Evolutionary conservation across 305 asterid genomes (phyloP).

Genomic region (Rubia occidens): DNA sequence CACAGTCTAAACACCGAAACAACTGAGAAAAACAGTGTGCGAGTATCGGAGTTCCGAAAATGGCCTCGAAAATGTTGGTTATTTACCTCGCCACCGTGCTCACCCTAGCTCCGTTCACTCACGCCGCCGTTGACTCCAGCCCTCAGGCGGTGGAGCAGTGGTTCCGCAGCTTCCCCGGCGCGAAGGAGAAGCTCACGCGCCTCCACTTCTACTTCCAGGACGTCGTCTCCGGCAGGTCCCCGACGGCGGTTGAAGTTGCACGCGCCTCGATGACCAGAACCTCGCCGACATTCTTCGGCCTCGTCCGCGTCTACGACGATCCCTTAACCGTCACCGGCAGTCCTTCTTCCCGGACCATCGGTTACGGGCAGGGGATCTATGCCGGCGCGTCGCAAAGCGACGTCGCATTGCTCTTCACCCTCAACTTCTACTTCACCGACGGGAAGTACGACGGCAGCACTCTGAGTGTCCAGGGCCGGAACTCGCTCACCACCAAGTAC

Average conservation of each 20-base stretch:
- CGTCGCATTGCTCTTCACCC: conserved; percentile 17
- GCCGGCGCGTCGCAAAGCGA: conserved; percentile 16
- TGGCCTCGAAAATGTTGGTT: not conserved
- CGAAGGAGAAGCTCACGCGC: conserved; percentile 21
- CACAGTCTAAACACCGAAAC: not conserved
- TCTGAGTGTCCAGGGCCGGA: conserved; percentile 23
- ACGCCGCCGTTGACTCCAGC: not conserved
- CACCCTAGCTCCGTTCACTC: not conserved
- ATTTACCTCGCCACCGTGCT: not conserved
- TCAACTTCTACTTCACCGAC: conserved; percentile 24
- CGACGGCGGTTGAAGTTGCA: conserved; percentile 15
- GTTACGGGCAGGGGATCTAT: conserved; percentile 20
- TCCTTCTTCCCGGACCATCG: conserved; percentile 16
- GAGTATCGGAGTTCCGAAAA: not conserved
- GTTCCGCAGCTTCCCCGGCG: conserved; percentile 19
- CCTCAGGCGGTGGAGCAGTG: conserved; percentile 26
- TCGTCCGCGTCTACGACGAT: conserved; percentile 16
- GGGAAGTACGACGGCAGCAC: conserved; percentile 28
- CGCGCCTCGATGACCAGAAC: conserved; percentile 11
- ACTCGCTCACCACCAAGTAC: conserved; percentile 9
- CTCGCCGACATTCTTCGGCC: conserved; percentile 17
- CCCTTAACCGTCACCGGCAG: conserved; percentile 20
- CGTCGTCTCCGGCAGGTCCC: conserved; percentile 10
- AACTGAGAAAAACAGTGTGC: not conserved
- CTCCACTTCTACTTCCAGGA: conserved; percentile 33